Base-by-base conservation (phyloP, 768 basidiomycete species). In the Russula brevipes region DNA sequence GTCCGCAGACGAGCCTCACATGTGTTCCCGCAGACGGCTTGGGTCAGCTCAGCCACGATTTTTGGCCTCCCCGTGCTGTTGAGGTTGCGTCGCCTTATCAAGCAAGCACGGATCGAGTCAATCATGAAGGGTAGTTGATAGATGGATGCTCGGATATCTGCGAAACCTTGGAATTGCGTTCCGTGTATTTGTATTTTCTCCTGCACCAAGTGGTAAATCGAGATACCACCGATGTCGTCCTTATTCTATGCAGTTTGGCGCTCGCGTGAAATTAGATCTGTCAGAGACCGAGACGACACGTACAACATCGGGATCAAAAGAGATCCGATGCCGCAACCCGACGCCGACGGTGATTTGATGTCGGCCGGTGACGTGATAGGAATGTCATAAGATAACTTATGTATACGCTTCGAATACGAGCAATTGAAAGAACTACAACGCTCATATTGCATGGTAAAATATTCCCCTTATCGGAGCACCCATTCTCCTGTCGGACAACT, bases 81-180 rank as follows among this genome's bases (percentile, higher is more conserved):
- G 10, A 80, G 83, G 64, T 72, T 91, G 64, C 76, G 82, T 58
- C 79, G 73, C 67, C 80, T 82, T 31, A 81, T 91, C 10, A 87
- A 91, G 65, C 73, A 76, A 38, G 84, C 85, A 16, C 80, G 89
- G 2, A 92, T 92, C 47, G 83, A 89, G 60, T 89, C 88, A 35
- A 87, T 92, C 4, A 85, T 88, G 86, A 92, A 91, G 72, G 81
- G 81, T 10, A 75, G 88, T 70, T 87, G 42, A 63, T 35, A 19
- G 11, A 14, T 0, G 12, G 24, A 35, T 3, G 12, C 35, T 44
- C 35, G 14, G 17, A 24, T 24, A 24, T 24, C 24, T 24, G 24
- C 24, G 24, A 24, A 24, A 24, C 24, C 24, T 24, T 24, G 24
- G 24, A 19, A 17, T 19, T 45, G 19, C 42, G 6, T 1, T 16